Base-by-base conservation (phyloP, 2,329 filamentous ascomycete genomes). In the Aureobasidium vineae region DNA sequence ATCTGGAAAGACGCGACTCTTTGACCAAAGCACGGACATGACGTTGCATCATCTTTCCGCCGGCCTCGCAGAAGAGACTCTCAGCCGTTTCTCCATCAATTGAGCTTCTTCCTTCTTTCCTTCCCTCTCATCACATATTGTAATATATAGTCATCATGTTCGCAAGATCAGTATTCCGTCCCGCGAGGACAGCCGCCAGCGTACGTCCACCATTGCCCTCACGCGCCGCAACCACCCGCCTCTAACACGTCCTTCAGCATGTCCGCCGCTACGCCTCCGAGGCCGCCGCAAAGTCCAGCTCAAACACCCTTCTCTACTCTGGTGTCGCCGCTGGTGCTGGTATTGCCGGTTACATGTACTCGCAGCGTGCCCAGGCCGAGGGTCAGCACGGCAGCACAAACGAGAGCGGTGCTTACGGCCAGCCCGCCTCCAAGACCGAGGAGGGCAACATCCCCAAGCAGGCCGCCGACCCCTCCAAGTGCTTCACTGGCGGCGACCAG, bases 401-500 rank as follows among this genome's bases (percentile, higher is more conserved):
- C 47, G 70, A 75, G 49, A 71, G 70, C 54, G 69, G 69, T 28
- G 69, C 68, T 45, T 63, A 65, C 59, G 68, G 70, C 67, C 43
- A 71, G 66, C 67, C 73, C 68, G 67, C 71, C 54, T 72, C 71
- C 19, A 77, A 75, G 47, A 71, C 68, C 13, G 77, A 78, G 67
- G 76, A 71, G 57, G 72, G 74, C 69, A 80, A 79, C 69, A 72
- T 76, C 40, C 75, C 79, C 49, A 78, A 76, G 41, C 77, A 77
- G 65, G 75, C 71, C 3, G 72, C 76, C 31, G 78, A 47, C 79
- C 76, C 66, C 70, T 76, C 26, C 75, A 77, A 78, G 70, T 81
- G 84, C 67, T 89, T 98, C 78, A 90, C 85, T 40, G 93, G 94
- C 71, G 92, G 91, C 70, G 91, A 96, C 69, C 92, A 97, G 80